Conservation (phyloP, 192 early-diverging fungal species). For the Funneliformis geosporum region DNA sequence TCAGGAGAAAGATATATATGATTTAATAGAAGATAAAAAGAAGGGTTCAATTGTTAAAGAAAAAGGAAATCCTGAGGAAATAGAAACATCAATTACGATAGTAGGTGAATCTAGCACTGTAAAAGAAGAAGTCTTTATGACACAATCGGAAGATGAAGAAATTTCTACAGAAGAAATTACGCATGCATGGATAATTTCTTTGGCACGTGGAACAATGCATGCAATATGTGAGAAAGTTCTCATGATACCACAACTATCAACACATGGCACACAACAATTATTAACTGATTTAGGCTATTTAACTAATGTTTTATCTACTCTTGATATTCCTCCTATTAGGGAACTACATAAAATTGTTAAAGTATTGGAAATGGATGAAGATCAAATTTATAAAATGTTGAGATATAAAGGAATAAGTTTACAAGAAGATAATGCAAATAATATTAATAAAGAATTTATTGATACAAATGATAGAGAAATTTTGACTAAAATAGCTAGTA, state of each 20-base stretch:
- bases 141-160: conserved; percentile 38
- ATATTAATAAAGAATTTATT: conserved; percentile 7
- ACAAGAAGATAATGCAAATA: neutral
- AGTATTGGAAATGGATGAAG: conserved; percentile 29
- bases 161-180: conserved; percentile 50
- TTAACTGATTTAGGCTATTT: conserved; percentile 30
- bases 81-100: neutral
- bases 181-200: conserved; percentile 69
- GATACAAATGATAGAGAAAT: conserved; percentile 15
- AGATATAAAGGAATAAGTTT: neutral
- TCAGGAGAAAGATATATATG: conserved; percentile 31
- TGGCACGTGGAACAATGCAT: conserved; percentile 63
- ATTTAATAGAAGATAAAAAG: conserved; percentile 24
- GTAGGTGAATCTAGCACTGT: neutral
- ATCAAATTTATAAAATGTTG: neutral
- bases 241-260: conserved; percentile 18
- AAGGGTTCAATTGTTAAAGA: neutral
- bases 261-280: conserved; percentile 23
- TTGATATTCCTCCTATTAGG: conserved; percentile 7
- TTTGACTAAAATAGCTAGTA: conserved; percentile 15
- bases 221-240: conserved; percentile 38
- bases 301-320: conserved; percentile 16
- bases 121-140: conserved; percentile 24
- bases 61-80: neutral
- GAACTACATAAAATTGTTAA: neutral